phyloP scores from a whole-genome alignment of 2,329 filamentous ascomycete genomes.

The Alternaria postmessia region DNA sequence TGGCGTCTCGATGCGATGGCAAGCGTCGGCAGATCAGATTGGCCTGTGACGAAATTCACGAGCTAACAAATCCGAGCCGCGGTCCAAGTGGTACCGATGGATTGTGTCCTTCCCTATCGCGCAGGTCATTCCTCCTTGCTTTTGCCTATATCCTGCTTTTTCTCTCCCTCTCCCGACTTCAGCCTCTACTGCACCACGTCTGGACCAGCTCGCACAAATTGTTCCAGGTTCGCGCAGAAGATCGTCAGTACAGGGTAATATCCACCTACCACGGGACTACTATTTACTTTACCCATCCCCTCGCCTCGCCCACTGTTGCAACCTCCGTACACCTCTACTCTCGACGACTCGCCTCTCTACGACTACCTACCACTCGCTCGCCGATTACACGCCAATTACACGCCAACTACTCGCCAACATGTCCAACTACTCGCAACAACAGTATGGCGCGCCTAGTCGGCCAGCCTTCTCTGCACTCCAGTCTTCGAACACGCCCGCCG shows the following conservation, averaged over 20 bases:
- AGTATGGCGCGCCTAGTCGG: conserved; percentile 29
- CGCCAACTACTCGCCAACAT: conserved; percentile 17
- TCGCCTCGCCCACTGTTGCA: conserved; percentile 15
- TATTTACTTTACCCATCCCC: conserved; percentile 28
- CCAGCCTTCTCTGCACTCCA: conserved; percentile 50
- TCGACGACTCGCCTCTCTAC: not conserved
- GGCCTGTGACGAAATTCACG: conserved; percentile 29
- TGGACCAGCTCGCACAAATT: conserved; percentile 15
- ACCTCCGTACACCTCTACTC: conserved; percentile 3
- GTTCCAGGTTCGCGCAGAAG: conserved; percentile 18
- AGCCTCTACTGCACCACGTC: conserved; percentile 15
- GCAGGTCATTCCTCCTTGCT: conserved; percentile 4
- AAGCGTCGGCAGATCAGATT: conserved; percentile 28
- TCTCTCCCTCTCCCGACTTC: conserved; percentile 14
- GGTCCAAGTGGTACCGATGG: conserved; percentile 21
- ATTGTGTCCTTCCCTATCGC: conserved; percentile 13
- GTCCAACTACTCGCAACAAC: conserved; percentile 32
- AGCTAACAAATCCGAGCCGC: conserved; percentile 26
- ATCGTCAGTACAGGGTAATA: conserved; percentile 24
- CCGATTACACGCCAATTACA: not conserved
- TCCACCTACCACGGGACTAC: conserved; percentile 29
- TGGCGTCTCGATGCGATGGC: conserved; percentile 27
- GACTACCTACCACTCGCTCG: not conserved
- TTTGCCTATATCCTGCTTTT: conserved; percentile 12
- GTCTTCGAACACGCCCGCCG: conserved; percentile 35